Evolutionary conservation across 75 land plant species (phyloP).

Genomic region (Gnetum montanum): DNA sequence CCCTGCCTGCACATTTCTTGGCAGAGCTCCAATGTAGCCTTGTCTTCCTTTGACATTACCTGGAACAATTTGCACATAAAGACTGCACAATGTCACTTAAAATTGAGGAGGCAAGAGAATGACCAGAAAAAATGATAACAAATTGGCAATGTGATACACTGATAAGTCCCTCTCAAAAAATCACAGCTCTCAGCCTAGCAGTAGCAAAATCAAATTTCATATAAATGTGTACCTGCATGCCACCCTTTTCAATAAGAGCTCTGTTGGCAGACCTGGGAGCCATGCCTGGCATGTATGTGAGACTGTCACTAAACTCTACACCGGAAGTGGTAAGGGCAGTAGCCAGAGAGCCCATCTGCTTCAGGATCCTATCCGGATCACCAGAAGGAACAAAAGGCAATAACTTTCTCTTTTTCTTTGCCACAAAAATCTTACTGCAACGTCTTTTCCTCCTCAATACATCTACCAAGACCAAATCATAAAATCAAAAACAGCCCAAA

Average conservation of each 20-base stretch:
- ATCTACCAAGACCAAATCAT: constrained; percentile 11
- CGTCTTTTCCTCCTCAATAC: constrained; percentile 25
- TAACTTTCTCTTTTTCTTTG: constrained; percentile 66
- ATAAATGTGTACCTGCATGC: constrained; percentile 96
- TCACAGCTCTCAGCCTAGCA: neutral
- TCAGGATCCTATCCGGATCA: constrained; percentile 34
- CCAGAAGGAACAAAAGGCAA: constrained; percentile 56
- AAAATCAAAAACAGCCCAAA: too few relatives aligned
- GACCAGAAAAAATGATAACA: neutral
- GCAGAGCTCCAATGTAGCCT: constrained; percentile 55
- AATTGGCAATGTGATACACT: neutral
- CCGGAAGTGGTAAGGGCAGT: constrained; percentile 62
- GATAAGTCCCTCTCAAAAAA: neutral
- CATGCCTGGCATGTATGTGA: constrained; percentile 61
- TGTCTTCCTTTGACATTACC: constrained; percentile 62
- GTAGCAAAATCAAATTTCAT: neutral
- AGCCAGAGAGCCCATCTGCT: constrained; percentile 80
- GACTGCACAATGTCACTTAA: too few relatives aligned
- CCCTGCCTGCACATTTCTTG: constrained; percentile 62
- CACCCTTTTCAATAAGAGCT: constrained; percentile 43
- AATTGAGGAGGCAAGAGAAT: too few relatives aligned
- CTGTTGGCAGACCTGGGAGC: constrained; percentile 63
- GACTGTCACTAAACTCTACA: constrained; percentile 50
- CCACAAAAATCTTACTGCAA: constrained; percentile 9
- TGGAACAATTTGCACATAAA: too few relatives aligned